Percentiles rank a stretch among this genome's conserved stretches.
These are phyloP conservation scores for Biscogniauxia mediterranea DNA, from an alignment of 2,329 filamentous ascomycete species.

Conservation along the genomic window DNA sequence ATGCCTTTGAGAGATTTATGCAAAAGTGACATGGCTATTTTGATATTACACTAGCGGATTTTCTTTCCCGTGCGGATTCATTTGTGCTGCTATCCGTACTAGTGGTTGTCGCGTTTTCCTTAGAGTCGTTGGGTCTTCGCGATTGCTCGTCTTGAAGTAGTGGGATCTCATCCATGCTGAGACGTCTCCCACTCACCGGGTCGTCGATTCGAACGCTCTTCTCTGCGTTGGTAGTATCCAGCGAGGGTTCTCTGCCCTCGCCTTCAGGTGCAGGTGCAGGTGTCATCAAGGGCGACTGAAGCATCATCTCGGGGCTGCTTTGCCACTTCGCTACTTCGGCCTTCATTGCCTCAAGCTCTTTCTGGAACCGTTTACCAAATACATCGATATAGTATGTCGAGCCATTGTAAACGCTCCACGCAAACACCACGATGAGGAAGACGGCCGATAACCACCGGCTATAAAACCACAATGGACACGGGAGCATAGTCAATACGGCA, in stretches of 20 bases:
- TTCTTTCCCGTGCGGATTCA: conserved; percentile 49
- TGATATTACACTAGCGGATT: conserved; percentile 24
- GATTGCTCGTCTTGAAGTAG: conserved; percentile 49
- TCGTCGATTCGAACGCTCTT: conserved; percentile 25
- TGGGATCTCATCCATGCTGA: conserved; percentile 55
- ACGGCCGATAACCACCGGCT: conserved; percentile 73
- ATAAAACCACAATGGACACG: conserved; percentile 93
- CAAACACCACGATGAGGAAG: conserved; percentile 82
- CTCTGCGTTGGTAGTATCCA: conserved; percentile 21
- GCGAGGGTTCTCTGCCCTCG: conserved; percentile 19
- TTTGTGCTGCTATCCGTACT: conserved; percentile 45
- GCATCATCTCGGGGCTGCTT: conserved; percentile 49
- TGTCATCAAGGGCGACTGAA: conserved; percentile 39
- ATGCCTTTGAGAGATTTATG: neutral
- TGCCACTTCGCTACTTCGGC: conserved; percentile 90
- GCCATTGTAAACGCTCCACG: conserved; percentile 95
- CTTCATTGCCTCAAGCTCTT: conserved; percentile 86
- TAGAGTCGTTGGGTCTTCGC: conserved; percentile 7
- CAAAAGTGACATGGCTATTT: conserved; percentile 2
- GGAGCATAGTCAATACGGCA: conserved; percentile 88
- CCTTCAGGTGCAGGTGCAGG: conserved; percentile 30
- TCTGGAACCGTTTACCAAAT: conserved; percentile 95
- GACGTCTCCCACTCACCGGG: conserved; percentile 23
- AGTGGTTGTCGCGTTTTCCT: conserved; percentile 32
- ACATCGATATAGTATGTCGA: conserved; percentile 98